phyloP scores from a whole-genome alignment of 352 stramenopile species.

The Globisporangium nagaii region DNA sequence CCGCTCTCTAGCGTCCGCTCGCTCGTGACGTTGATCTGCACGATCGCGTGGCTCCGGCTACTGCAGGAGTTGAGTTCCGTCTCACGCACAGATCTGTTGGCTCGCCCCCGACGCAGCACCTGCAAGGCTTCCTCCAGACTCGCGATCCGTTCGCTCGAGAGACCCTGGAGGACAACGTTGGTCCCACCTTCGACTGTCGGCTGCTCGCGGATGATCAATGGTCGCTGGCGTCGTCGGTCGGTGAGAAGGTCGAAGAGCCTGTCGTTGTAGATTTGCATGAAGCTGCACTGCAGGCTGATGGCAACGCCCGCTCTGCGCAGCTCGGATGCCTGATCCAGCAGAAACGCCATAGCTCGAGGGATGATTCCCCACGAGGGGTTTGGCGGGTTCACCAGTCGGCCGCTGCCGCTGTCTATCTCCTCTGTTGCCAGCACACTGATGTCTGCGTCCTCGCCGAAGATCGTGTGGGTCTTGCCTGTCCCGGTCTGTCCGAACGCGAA shows the following conservation, averaged over 20 bases:
- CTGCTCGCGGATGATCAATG: constrained; percentile 66
- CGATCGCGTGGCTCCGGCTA: constrained; percentile 89
- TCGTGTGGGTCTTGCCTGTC: constrained; percentile 91
- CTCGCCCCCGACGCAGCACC: constrained; percentile 39
- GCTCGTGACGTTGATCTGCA: constrained; percentile 79
- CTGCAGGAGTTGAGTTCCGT: constrained; percentile 86
- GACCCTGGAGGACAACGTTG: constrained; percentile 49
- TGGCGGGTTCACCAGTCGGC: background rate
- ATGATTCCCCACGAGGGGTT: constrained; percentile 67
- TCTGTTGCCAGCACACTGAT: background rate
- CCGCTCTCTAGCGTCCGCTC: constrained; percentile 24
- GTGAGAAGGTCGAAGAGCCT: constrained; percentile 88
- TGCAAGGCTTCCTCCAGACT: constrained; percentile 44
- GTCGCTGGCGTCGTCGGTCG: constrained; percentile 55
- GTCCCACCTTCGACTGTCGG: constrained; percentile 42
- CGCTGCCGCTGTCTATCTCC: background rate
- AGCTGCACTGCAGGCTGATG: constrained; percentile 72
- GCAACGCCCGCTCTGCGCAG: constrained; percentile 11
- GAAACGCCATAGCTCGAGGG: constrained; percentile 62
- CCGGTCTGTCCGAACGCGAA: constrained; percentile 92
- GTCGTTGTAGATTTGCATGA: constrained; percentile 95
- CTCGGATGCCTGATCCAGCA: constrained; percentile 32
- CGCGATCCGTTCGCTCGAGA: constrained; percentile 43
- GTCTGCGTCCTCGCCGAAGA: constrained; percentile 67
- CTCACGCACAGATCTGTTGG: constrained; percentile 65